These are phyloP conservation scores for Chytriomyces hyalinus DNA, from an alignment of 192 early-diverging fungal genomes.

Conservation along the genomic window DNA sequence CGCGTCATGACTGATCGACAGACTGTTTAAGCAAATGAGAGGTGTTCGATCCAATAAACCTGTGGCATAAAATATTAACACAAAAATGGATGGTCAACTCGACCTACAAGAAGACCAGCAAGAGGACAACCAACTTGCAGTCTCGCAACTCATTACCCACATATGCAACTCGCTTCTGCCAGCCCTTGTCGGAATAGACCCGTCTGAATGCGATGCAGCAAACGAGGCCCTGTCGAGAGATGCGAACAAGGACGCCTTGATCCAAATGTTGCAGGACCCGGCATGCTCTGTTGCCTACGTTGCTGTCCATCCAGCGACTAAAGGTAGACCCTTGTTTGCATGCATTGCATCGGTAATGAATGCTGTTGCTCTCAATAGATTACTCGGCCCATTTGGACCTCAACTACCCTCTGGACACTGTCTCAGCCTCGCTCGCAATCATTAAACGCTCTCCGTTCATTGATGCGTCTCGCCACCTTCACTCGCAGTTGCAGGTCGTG, in stretches of 20 bases:
- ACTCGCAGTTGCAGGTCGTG: constrained; percentile 86
- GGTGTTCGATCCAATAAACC: not conserved
- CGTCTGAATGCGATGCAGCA: not conserved
- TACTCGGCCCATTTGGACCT: constrained; percentile 36
- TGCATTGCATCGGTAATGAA: too few species aligned
- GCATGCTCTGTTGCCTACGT: not conserved
- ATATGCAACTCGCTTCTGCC: not conserved
- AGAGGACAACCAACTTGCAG: not conserved
- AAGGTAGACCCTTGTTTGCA: not conserved
- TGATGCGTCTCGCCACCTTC: constrained; percentile 73
- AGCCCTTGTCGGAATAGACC: not conserved
- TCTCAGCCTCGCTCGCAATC: constrained; percentile 39
- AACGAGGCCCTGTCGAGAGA: not conserved
- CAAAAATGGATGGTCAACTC: too few species aligned
- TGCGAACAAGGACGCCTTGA: too few species aligned
- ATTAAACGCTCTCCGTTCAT: constrained; percentile 56
- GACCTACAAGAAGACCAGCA: too few species aligned
- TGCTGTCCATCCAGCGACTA: not conserved
- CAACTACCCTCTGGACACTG: constrained; percentile 26
- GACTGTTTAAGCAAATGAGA: constrained; percentile 10
- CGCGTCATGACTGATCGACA: constrained; percentile 86
- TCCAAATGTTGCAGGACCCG: not conserved
- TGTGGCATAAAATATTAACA: not conserved
- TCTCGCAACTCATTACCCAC: constrained; percentile 12
- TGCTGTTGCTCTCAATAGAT: not conserved